phyloP scores from a whole-genome alignment of 257 asterid genomes.

The Orobanche coerulescens region DNA sequence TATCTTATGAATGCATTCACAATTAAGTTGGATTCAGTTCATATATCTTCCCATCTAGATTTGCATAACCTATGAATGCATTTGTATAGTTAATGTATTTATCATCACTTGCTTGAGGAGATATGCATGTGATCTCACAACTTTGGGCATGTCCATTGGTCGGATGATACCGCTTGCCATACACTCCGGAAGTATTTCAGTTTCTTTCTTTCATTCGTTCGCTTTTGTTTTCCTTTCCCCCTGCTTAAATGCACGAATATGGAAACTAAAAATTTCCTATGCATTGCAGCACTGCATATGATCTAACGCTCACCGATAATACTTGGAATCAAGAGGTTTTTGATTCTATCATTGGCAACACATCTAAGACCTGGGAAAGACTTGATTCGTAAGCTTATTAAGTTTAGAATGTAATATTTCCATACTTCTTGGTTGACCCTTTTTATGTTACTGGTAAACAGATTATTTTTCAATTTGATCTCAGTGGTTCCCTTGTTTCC shows the following conservation, averaged over 20 bases:
- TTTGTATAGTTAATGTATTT: not conserved
- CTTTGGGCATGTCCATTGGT: too few relatives aligned
- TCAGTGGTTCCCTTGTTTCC: conserved; percentile 56
- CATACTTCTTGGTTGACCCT: not conserved
- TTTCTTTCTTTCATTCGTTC: not conserved
- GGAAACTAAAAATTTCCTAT: conserved; percentile 13
- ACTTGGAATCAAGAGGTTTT: conserved; percentile 47
- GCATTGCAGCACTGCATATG: conserved; percentile 48
- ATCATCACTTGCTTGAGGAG: not conserved
- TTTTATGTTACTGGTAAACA: not conserved
- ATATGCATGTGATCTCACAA: too few relatives aligned
- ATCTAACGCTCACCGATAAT: conserved; percentile 52
- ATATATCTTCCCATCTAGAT: not conserved
- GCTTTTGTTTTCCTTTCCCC: not conserved
- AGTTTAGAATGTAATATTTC: not conserved
- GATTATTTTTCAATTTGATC: conserved; percentile 2
- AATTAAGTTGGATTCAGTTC: not conserved
- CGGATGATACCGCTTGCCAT: too few relatives aligned
- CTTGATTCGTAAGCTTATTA: conserved; percentile 42
- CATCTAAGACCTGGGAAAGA: conserved; percentile 52
- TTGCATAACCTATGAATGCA: not conserved
- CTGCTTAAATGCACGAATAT: not conserved
- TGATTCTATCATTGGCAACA: conserved; percentile 47
- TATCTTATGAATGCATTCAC: not conserved
- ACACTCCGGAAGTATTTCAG: too few relatives aligned